Evolutionary conservation across 1,284 basidiomycete genomes (phyloP).

Genomic region (Puccinia coronata): DNA sequence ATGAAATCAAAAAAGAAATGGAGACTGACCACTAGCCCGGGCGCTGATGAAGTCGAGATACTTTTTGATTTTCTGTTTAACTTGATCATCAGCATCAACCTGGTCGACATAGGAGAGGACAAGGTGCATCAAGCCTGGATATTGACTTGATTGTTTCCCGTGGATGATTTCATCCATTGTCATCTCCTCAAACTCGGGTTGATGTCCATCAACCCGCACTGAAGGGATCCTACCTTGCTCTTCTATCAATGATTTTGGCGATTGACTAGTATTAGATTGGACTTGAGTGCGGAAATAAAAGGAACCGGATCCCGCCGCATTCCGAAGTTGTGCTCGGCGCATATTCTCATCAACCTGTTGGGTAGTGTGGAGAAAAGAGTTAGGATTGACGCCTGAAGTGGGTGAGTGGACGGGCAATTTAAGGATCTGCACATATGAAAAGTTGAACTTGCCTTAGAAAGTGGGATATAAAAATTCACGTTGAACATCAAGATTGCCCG

Average conservation of each 20-base stretch:
- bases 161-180: constrained; percentile 89
- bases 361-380: neutral
- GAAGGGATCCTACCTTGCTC: constrained; percentile 61
- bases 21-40: constrained; percentile 72
- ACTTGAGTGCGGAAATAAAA: constrained; percentile 81
- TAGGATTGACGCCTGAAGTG: neutral
- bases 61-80: constrained; percentile 69
- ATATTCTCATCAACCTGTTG: constrained; percentile 94
- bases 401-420: neutral
- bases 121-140: constrained; percentile 83
- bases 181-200: constrained; percentile 81
- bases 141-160: constrained; percentile 67
- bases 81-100: constrained; percentile 72
- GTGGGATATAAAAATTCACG: constrained; percentile 93
- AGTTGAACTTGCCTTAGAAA: constrained; percentile 73
- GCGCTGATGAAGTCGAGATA: constrained; percentile 78
- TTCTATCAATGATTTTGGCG: constrained; percentile 54
- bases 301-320: constrained; percentile 72
- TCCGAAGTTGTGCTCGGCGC: constrained; percentile 79
- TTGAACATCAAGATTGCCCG: constrained; percentile 87
- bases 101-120: constrained; percentile 85
- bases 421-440: constrained; percentile 3
- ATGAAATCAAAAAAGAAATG: neutral
- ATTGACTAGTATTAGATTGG: constrained; percentile 58
- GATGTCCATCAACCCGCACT: constrained; percentile 6